Base-by-base conservation (phyloP, 768 basidiomycete genomes). In the Jaapia argillacea region DNA sequence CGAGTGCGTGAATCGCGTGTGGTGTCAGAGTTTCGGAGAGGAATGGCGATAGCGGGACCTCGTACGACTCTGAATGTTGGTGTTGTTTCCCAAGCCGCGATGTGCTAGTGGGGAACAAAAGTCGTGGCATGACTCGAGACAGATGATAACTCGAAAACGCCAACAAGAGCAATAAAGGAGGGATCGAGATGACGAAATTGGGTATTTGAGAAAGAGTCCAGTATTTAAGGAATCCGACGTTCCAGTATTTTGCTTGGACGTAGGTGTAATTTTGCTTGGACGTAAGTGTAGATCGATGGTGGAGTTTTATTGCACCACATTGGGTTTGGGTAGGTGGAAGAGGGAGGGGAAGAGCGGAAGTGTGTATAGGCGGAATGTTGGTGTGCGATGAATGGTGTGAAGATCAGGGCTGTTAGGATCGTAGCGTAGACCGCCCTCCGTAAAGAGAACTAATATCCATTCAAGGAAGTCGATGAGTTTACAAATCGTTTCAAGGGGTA, bases 181-280 rank as follows among this genome's bases (percentile, higher is more conserved):
- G 94, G 0, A 75, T 54, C 13, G 84, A 77, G 44, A 98, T 69
- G 47, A 89, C 49, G 56, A 97, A 86, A 61, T 97, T 96, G 37
- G 96, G 96, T 2, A 90, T 52, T 60, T 99, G 93, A 24, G 72
- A 63, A 20, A 66, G 48, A 0, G 81, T 81, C 89, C 89, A 99
- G 61, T 98, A 98, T 2, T 69, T 75, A 48, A 99, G 60, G 50
- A 93, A 76, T 13, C 93, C 91, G 36, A 73, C 65, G 56, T 85
- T 70, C 96, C 94, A 99, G 59, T 98, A 97, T 42, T 72, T 68
- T 4, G 63, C 63, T 58, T 99, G 94, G 2, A 85, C 85, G 55
- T 88, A 75, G 7, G 75, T 64, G 59, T 98, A 99, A 97, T 43
- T 72, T 68, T 4, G 63, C 62, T 58, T 99, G 94, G 2, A 85